A percentile compares a stretch with the other conserved stretches of the same genome.
These are phyloP conservation scores for Trichoderma harzianum DNA, from an alignment of 2,329 filamentous ascomycete species.

Conservation along the genomic window DNA sequence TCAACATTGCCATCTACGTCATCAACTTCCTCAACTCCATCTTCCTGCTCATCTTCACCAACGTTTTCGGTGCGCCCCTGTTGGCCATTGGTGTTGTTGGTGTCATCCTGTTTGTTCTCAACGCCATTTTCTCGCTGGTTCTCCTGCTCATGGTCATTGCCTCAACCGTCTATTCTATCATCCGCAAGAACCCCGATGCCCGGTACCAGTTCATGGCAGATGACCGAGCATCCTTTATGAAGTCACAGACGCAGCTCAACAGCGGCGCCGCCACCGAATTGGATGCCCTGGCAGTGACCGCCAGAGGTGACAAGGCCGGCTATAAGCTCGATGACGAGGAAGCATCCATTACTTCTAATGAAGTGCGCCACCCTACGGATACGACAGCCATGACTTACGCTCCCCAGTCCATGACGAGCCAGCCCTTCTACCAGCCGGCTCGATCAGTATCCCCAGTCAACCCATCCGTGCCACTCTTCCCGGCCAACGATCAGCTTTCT, in stretches of 20 bases:
- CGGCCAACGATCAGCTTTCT: slow-evolving; percentile 5
- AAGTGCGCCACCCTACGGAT: slow-evolving; percentile 17
- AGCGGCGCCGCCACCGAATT: slow-evolving; percentile 68
- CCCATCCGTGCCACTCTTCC: slow-evolving; percentile 13
- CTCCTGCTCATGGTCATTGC: slow-evolving; percentile 73
- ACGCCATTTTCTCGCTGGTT: slow-evolving; percentile 78
- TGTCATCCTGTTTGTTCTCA: slow-evolving; percentile 83
- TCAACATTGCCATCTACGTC: slow-evolving; percentile 88
- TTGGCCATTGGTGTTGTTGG: slow-evolving; percentile 86
- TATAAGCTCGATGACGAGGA: slow-evolving; percentile 44
- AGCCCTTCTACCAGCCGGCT: background rate
- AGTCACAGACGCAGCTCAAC: slow-evolving; percentile 79
- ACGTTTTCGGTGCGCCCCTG: slow-evolving; percentile 77
- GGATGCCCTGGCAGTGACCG: slow-evolving; percentile 83
- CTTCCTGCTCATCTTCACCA: slow-evolving; percentile 84
- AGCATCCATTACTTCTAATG: slow-evolving; percentile 38
- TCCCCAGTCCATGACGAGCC: slow-evolving; percentile 5
- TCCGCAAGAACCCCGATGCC: slow-evolving; percentile 90
- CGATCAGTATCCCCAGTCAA: slow-evolving; percentile 11
- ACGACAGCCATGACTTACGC: slow-evolving; percentile 6
- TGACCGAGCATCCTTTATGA: slow-evolving; percentile 95
- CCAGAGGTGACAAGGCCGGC: slow-evolving; percentile 72
- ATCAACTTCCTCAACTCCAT: slow-evolving; percentile 90
- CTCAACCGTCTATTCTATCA: slow-evolving; percentile 65
- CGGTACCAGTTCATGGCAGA: slow-evolving; percentile 96